Evolutionary conservation across 768 basidiomycete genomes (phyloP), one percentile per base, ranked within the genome.

Genomic region (Filobasidium floriforme): DNA sequence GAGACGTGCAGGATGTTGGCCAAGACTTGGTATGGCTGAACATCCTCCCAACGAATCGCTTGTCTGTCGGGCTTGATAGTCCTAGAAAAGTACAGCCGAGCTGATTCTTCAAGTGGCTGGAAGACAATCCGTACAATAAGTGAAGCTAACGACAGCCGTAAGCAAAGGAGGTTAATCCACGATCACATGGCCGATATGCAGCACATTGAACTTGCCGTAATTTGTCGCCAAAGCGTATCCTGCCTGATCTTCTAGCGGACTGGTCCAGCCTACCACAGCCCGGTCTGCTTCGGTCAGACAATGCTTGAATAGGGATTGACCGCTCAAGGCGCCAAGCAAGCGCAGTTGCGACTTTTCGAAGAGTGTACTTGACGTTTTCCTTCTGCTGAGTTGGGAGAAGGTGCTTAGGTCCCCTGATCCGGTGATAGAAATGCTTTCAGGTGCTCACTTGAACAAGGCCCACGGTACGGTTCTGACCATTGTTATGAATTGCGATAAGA

Each of bases 221-320:
- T 97, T 98, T 44, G 89, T 88, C 14, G 96, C 94, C 14, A 98
- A 82, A 0, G 93, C 94, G 76, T 96, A 98, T 1, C 92, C 93
- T 4, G 91, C 94, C 78, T 97, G 92, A 75, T 93, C 88, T 55
- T 86, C 81, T 60, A 94, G 80, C 37, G 88, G 86, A 66, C 91
- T 92, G 73, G 90, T 85, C 75, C 84, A 85, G 0, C 90, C 89
- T 19, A 99, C 82, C 12, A 94, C 83, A 52, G 98, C 80, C 73
- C 96, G 91, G 77, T 99, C 96, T 3, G 90, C 92, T 74, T 98
- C 96, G 0, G 94, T 98, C 29, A 99, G 81, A 69, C 97, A 84
- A 77, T 98, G 96, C 77, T 99, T 99, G 69, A 97, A 82, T 1
- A 96, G 69, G 0, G 89, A 91, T 76, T 98, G 96, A 0, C 82